phyloP scores from a whole-genome alignment of 306 rosid genomes.

The Fragaria nilgerrensis region DNA sequence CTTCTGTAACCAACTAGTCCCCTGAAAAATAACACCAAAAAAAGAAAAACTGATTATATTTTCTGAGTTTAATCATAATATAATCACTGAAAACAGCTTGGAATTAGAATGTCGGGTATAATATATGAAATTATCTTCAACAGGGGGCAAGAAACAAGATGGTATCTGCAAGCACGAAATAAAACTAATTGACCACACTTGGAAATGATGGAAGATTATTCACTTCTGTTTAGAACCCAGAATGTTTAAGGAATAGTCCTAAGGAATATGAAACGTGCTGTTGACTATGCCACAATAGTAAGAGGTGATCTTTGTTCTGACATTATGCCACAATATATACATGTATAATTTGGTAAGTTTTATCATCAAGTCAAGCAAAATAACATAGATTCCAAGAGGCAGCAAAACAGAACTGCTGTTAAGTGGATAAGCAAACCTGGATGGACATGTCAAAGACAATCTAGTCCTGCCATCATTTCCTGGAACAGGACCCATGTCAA shows the following conservation, averaged over 20 bases:
- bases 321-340: background rate
- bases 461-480: slow-evolving; percentile 84
- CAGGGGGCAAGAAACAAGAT: background rate
- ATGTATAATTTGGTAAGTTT: background rate
- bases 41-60: background rate
- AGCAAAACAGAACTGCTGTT: slow-evolving; percentile 11
- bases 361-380: background rate
- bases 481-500: slow-evolving; percentile 94
- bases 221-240: too few relatives aligned
- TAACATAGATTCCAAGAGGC: background rate
- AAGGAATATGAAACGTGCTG: background rate
- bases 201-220: background rate
- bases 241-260: background rate
- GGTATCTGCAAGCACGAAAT: background rate
- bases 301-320: background rate
- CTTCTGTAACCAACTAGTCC: slow-evolving; percentile 98
- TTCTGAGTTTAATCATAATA: background rate
- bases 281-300: background rate
- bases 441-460: slow-evolving; percentile 84
- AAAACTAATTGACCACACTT: background rate
- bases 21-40: slow-evolving; percentile 46
- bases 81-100: background rate
- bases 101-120: background rate
- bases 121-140: background rate
- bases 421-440: slow-evolving; percentile 49